Base-by-base conservation (phyloP, 768 basidiomycete genomes). In the Termitomyces sp. region DNA sequence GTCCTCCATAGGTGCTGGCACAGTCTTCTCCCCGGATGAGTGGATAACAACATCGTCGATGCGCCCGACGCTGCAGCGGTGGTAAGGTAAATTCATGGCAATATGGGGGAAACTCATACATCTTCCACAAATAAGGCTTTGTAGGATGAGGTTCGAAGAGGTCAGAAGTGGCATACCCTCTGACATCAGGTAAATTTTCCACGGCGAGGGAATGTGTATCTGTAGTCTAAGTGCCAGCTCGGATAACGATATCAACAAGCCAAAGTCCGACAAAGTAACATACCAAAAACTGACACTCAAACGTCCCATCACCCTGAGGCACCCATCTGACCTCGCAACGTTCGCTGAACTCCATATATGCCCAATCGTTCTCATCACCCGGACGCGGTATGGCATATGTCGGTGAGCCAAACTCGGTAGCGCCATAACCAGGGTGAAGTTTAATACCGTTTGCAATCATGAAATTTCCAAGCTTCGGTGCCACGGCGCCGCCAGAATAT, bases 81-180 rank as follows among this genome's bases (percentile, higher is more conserved):
- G 51, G 46, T 56, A 6, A 61, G 35, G 10, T 20, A 4, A 4
- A 30, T 30, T 9, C 6, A 14, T 5, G 12, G 8, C 16, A 32
- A 38, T 30, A 48, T 23, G 14, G 23, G 12, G 3, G 5, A 28
- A 13, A 26, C 40, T 1, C 67, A 5, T 56, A 75, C 75, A 79
- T 63, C 57, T 69, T 74, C 64, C 71, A 80, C 7, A 76, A 57
- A 28, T 70, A 66, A 13, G 68, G 60, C 23, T 77, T 70, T n/a
- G 69, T 71, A 0, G 79, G 74, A 58, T 79, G 79, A 33, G 64
- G 67, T 20, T 70, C 49, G 50, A 71, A 75, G 5, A 76, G 58
- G 58, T 79, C 78, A 8, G 70, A 72, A 10, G 74, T 77, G 7
- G 71, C 68, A 63, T 76, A 78, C 3, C 76, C 78, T 20, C 59